These are phyloP conservation scores for Botrytis aclada DNA, from an alignment of 2,329 filamentous ascomycete genomes.

Conservation along the genomic window DNA sequence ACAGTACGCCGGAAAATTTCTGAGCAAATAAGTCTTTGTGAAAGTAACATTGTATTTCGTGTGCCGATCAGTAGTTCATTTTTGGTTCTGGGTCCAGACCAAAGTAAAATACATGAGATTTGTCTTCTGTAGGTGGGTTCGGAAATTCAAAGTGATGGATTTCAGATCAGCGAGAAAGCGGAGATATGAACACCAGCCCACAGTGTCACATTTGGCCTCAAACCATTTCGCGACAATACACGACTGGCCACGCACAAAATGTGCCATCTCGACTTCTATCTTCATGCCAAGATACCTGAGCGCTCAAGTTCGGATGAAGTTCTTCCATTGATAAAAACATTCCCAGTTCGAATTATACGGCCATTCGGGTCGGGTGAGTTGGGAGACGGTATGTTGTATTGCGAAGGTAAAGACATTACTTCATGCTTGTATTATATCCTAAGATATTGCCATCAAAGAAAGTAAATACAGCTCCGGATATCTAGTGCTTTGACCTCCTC, in stretches of 20 bases:
- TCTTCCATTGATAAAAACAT: background rate
- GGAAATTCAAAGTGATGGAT: background rate
- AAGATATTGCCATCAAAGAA: background rate
- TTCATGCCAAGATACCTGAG: conserved; percentile 10
- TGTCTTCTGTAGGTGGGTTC: background rate
- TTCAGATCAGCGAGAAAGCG: background rate
- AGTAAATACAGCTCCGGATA: background rate
- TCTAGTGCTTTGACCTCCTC: background rate
- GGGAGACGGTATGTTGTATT: background rate
- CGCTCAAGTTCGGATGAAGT: background rate
- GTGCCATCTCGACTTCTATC: background rate
- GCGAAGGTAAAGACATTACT: background rate
- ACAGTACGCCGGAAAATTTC: background rate
- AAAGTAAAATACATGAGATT: background rate
- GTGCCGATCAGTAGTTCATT: background rate
- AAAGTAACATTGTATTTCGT: background rate
- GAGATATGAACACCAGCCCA: background rate
- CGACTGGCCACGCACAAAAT: background rate
- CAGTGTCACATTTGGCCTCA: conserved; percentile 1
- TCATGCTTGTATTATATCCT: background rate
- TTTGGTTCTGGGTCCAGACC: too few species aligned
- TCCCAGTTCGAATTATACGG: too few species aligned
- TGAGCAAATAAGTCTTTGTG: background rate
- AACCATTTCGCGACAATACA: conserved; percentile 2
- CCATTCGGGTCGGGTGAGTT: background rate